phyloP scores from a whole-genome alignment of 2,329 filamentous ascomycete genomes.

The Westerdykella ornata region DNA sequence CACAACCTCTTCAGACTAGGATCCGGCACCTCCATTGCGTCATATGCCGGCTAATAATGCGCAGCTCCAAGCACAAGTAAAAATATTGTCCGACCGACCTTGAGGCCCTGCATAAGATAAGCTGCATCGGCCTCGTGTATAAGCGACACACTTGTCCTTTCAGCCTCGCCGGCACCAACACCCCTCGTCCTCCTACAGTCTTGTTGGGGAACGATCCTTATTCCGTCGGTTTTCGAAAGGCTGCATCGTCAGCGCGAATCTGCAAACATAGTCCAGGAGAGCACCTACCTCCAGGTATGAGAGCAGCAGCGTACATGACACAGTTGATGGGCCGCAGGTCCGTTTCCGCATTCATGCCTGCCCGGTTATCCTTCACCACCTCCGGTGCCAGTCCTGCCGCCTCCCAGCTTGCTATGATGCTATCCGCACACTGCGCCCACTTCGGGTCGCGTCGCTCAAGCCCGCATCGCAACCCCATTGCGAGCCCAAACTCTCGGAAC shows the following conservation, averaged over 20 bases:
- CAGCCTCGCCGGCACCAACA: too few species aligned
- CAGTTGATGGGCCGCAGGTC: conserved; percentile 50
- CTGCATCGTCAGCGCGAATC: too few species aligned
- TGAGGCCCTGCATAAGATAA: too few species aligned
- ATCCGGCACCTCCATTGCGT: background rate
- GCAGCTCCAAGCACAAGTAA: background rate
- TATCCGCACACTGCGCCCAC: conserved; percentile 2
- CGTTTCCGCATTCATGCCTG: conserved; percentile 21
- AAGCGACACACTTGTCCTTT: too few species aligned
- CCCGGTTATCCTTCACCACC: conserved; percentile 15
- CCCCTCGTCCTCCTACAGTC: too few species aligned
- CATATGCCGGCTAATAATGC: background rate
- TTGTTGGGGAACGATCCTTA: too few species aligned
- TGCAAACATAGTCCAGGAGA: too few species aligned
- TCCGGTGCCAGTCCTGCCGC: conserved; percentile 20
- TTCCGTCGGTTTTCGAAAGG: too few species aligned
- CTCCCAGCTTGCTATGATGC: conserved; percentile 36
- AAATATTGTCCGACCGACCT: background rate
- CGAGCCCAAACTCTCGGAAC: conserved; percentile 16
- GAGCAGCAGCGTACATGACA: conserved; percentile 52
- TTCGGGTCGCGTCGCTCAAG: background rate
- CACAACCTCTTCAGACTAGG: background rate
- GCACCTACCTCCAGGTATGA: conserved; percentile 49
- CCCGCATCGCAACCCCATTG: conserved; percentile 11
- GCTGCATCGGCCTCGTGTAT: too few species aligned